Evolutionary conservation across 495 filamentous ascomycete genomes (phyloP), one percentile per base, ranked within the genome.

Genomic region (Xylaria flabelliformis): DNA sequence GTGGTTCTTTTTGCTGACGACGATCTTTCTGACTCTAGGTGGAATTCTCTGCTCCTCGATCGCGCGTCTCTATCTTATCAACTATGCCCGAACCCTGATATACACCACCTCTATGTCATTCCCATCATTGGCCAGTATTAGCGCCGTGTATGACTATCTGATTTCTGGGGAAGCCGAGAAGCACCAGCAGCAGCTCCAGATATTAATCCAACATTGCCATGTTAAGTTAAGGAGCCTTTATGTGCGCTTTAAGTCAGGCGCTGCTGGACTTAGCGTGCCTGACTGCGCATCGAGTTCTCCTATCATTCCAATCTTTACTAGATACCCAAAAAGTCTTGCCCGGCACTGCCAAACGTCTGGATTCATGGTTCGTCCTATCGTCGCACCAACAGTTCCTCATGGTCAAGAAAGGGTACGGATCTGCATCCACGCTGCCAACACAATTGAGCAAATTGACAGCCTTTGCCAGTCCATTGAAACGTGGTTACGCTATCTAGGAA

Each of bases 61-160:
- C 2, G 80, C 86, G 0, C 82, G 88, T 39, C 72, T 82, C n/a
- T 90, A 90, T 70, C 79, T 91, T 34, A 86, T 91, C 76, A 91
- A 91, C 74, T 91, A 91, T 71, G 88, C 88, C 21, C 83, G 87
- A 17, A 84, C 83, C 2, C 77, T 91, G 21, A 90, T 91, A 39
- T 91, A 91, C 74, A 89, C 87, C 0, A 91, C 89, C 0, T 82
- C 84, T 42, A 84, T 90, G 83, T 80, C 85, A 4, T 88, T 87
- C 53, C 86, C 89, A 3, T 77, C 83, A 1, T 77, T 91, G 34
- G 84, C 80, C 7, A 84, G 81, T 56, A 87, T 91, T 59, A 76
- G 79, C 58, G 80, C 80, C 0, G 79, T 81, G 4, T 91, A 90
- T 72, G 68, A 78, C 9, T 82, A 88, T 42, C 77, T 91, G n/a